Base-by-base conservation (phyloP, 306 rosid genomes). In the Mucuna pruriens region DNA sequence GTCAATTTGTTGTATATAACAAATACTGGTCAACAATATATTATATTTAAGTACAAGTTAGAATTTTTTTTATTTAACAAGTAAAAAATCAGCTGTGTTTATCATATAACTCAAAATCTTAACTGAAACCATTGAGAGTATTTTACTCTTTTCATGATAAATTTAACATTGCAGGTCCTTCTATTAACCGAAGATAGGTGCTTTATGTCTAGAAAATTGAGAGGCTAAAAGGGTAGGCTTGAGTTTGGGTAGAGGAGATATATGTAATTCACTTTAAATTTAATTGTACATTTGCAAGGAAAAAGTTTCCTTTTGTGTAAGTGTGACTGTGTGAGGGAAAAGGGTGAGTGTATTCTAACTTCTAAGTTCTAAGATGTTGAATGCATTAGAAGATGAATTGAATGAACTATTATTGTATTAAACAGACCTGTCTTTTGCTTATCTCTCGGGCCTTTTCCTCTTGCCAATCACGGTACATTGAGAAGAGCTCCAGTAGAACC, bases 401-500 rank as follows among this genome's bases (percentile, higher is more conserved):
- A 34, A 40, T 45, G 49, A 71, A 76, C 52, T 42, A 51, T 19
- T 73, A 2, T 38, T 77, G 44, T 15, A 55, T 67, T 52, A 58
- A 76, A 73, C 84, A 86, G 57, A 96, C 99, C 99, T 96, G 98
- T 25, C 85, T 88, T 75, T 84, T 85, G 92, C 88, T 90, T 60
- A 93, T 94, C 73, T 73, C 88, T 52, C 87, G 86, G 77, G 87
- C 87, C 70, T 84, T 93, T 40, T 85, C 87, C 70, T 91, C 98
- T 83, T 91, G 97, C 94, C 95, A 91, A 25, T 85, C 95, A 23
- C 86, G 89, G 84, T 96, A 90, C 82, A 90, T 85, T 17, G 97
- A 90, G 87, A 96, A 96, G 84, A 95, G 96, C 82, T 93, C 99
- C 86, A 87, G 45, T 19, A 95, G 66, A 80, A 93, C 92, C 83